Conservation (phyloP, 2,329 filamentous ascomycete genomes). For the Fusarium keratoplasticum region DNA sequence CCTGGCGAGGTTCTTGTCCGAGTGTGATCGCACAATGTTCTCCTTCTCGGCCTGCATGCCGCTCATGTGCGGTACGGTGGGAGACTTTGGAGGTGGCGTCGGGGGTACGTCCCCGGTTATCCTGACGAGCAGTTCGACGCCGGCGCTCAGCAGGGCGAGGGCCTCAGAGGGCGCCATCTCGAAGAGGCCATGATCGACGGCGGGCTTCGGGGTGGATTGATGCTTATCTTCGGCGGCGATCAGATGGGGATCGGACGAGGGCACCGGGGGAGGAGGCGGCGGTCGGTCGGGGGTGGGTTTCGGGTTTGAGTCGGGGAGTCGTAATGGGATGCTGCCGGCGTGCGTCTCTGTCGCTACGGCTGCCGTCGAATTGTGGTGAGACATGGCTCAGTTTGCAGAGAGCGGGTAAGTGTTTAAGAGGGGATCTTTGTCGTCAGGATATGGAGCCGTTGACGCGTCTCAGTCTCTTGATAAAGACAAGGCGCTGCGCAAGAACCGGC, state of each 20-base stretch:
- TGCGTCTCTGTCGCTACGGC: slow-evolving; percentile 37
- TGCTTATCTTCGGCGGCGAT: slow-evolving; percentile 39
- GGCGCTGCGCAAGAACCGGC: slow-evolving; percentile 40
- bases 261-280: slow-evolving; percentile 57
- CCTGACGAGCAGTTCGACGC: slow-evolving; percentile 76
- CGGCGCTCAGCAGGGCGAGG: slow-evolving; percentile 80
- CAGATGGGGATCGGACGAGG: slow-evolving; percentile 53
- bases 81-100: slow-evolving; percentile 76
- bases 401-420: neutral
- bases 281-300: slow-evolving; percentile 40
- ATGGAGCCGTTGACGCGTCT: slow-evolving; percentile 41
- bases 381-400: slow-evolving; percentile 33
- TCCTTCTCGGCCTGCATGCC: slow-evolving; percentile 73
- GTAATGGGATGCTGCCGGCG: slow-evolving; percentile 33
- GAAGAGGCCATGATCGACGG: slow-evolving; percentile 73
- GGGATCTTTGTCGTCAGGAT: slow-evolving; percentile 37
- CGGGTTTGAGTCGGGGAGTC: slow-evolving; percentile 20
- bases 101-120: slow-evolving; percentile 83
- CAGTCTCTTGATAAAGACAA: slow-evolving; percentile 39
- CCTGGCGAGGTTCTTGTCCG: slow-evolving; percentile 63
- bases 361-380: slow-evolving; percentile 32
- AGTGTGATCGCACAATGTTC: slow-evolving; percentile 68
- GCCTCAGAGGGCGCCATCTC: slow-evolving; percentile 78
- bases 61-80: slow-evolving; percentile 74
- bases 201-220: slow-evolving; percentile 36